Evolutionary conservation across 805 yeast genomes (phyloP), one percentile per base, ranked within the genome.

Genomic region (Hanseniaspora guilliermondii): DNA sequence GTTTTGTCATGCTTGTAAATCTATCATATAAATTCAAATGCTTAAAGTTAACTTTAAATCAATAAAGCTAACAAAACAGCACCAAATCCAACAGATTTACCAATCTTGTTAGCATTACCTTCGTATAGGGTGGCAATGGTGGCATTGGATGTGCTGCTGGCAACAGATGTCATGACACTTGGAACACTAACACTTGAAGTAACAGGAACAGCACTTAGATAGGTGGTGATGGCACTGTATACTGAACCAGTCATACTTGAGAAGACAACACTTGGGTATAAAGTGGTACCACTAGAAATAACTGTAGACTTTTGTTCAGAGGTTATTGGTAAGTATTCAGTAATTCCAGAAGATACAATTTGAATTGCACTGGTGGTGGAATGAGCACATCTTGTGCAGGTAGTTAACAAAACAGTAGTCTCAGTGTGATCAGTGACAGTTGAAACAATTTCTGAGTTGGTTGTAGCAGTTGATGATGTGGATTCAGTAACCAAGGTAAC

Each of bases 181-280:
- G 55, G 39, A 42, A 30, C 21, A 16, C 37, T 8, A 11, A 25
- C 24, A 30, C 42, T 39, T 30, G 33, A n/a, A n/a, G 49, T 35
- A 22, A 40, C 3, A 7, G 57, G 44, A 53, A 49, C 33, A 42
- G 38, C 27, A 40, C 59, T 58, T 40, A 57, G 44, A 41, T 57
- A 58, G 3, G 56, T 56, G 41, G 60, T 58, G 45, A 55, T 44
- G 16, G 55, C 58, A 42, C 57, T 52, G 54, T 25, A 57, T 9
- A 56, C 48, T 33, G 55, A 54, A 30, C 49, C 35, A 24, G 47
- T 17, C 16, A 56, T 38, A 19, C 53, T 56, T 14, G 58, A 41
- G 53, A 53, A 44, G 6, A 38, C 49, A 42, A 58, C 57, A 14
- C 56, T 42, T 47, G 57, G 49, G 32, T 52, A 47, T 24, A 39